phyloP scores from a whole-genome alignment of 306 rosid genomes.

The Carpinus fangiana region DNA sequence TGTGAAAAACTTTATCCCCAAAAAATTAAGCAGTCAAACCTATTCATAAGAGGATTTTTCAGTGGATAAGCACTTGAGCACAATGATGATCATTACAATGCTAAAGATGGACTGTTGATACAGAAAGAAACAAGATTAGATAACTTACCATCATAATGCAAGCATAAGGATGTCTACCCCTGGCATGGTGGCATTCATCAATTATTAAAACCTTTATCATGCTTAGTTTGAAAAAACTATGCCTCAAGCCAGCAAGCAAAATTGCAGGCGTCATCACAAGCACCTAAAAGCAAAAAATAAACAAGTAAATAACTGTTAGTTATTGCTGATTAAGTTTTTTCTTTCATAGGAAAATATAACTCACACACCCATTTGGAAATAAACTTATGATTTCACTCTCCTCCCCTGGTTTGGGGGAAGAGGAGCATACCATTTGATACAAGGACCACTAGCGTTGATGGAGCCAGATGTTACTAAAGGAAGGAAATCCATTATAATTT shows the following conservation, averaged over 20 bases:
- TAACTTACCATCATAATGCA: constrained; percentile 71
- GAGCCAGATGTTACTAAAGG: background rate
- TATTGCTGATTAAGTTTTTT: background rate
- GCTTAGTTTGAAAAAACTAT: constrained; percentile 60
- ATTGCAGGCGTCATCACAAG: constrained; percentile 86
- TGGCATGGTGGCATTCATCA: constrained; percentile 92
- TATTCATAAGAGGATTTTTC: constrained; percentile 5
- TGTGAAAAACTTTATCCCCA: background rate
- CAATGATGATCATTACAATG: background rate
- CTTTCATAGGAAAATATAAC: background rate
- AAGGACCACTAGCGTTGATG: background rate
- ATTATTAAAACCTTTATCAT: constrained; percentile 78
- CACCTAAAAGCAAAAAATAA: constrained; percentile 42
- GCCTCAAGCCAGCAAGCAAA: constrained; percentile 63
- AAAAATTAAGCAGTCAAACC: constrained; percentile 8
- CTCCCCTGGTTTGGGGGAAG: background rate
- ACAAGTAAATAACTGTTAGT: background rate
- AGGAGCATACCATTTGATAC: background rate
- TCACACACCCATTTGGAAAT: background rate
- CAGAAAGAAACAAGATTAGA: constrained; percentile 19
- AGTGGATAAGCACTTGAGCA: constrained; percentile 10
- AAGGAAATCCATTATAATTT: background rate
- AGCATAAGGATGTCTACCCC: constrained; percentile 67
- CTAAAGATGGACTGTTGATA: constrained; percentile 7
- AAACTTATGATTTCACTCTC: background rate